Conservation (phyloP, 2,329 filamentous ascomycete species). For the Phialophora chinensis region DNA sequence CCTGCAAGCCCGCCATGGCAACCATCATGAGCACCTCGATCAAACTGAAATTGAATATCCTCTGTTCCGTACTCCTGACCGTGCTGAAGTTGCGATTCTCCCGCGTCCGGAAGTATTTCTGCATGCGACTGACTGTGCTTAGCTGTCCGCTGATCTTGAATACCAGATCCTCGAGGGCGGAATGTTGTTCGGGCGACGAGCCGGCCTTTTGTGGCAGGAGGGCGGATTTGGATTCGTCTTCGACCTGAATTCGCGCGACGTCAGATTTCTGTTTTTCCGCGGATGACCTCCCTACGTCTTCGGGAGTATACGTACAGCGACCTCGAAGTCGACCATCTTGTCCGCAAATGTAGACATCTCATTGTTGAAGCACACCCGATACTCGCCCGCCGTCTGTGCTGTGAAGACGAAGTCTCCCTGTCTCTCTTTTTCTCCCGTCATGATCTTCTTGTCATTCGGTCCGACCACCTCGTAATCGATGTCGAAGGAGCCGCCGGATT, state of each 20-base stretch:
- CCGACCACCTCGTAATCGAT: conserved; percentile 89
- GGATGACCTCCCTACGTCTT: not conserved
- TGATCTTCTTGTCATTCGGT: conserved; percentile 77
- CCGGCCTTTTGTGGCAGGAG: conserved; percentile 87
- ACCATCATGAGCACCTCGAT: conserved; percentile 91
- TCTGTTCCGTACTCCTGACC: conserved; percentile 89
- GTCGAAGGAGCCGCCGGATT: conserved; percentile 98
- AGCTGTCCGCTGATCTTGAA: conserved; percentile 93
- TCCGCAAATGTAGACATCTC: conserved; percentile 98
- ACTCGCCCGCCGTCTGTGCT: conserved; percentile 83
- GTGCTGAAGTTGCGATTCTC: conserved; percentile 99
- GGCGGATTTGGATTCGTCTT: conserved; percentile 77
- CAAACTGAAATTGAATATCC: conserved; percentile 97
- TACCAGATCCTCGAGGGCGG: conserved; percentile 87
- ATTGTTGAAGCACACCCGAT: conserved; percentile 98
- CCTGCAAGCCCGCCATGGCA: conserved; percentile 93
- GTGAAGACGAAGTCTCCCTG: conserved; percentile 99
- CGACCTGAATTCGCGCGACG: conserved; percentile 65
- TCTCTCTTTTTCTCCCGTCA: conserved; percentile 87
- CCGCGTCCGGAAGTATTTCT: conserved; percentile 98
- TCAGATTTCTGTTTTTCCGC: conserved; percentile 35
- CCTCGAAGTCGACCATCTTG: conserved; percentile 98
- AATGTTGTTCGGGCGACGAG: conserved; percentile 85
- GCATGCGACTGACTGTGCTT: conserved; percentile 92
- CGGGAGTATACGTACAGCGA: conserved; percentile 70